phyloP scores from a whole-genome alignment of 2,329 filamentous ascomycete genomes.

The Venturia oleaginea region DNA sequence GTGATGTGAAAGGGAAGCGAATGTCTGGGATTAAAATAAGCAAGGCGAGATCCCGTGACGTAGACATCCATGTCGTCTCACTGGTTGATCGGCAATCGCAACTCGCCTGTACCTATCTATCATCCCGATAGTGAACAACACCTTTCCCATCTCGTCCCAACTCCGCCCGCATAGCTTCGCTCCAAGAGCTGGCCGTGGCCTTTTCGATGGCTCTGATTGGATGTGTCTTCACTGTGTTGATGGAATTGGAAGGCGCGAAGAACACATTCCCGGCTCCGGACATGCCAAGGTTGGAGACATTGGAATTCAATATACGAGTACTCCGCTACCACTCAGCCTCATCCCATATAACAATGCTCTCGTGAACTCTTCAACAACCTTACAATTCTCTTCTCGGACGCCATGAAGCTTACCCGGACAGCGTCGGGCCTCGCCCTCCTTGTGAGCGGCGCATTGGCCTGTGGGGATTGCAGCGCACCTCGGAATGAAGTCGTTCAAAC shows the following conservation, averaged over 20 bases:
- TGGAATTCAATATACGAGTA: neutral
- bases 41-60: no score
- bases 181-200: neutral
- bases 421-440: neutral
- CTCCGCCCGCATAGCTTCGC: neutral
- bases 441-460: slow-evolving; percentile 18
- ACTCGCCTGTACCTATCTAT: no score
- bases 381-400: neutral
- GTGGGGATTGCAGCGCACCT: slow-evolving; percentile 32
- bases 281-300: neutral
- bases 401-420: neutral
- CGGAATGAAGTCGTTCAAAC: slow-evolving; percentile 32
- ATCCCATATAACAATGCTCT: neutral
- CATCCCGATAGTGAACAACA: neutral
- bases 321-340: neutral
- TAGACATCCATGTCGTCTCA: no score
- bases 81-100: no score
- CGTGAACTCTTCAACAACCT: neutral
- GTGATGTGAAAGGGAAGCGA: no score
- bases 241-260: neutral
- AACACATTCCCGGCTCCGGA: neutral
- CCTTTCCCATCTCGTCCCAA: neutral
- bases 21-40: no score
- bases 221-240: neutral
- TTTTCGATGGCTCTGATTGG: neutral